These are phyloP conservation scores for Entoloma clypeatum DNA, from an alignment of 1,284 basidiomycete genomes.

Conservation along the genomic window DNA sequence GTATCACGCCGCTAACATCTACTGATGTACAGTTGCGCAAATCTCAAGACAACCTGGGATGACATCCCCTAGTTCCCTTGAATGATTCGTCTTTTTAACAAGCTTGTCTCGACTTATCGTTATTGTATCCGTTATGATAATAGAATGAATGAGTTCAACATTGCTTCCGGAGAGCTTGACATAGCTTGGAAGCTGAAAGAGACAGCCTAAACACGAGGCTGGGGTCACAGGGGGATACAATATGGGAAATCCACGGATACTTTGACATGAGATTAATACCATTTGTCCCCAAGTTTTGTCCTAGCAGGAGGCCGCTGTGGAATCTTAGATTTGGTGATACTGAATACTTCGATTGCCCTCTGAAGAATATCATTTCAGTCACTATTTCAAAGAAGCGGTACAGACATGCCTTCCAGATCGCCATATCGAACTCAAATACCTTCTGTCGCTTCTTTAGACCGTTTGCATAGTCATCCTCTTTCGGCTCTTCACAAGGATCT, in stretches of 20 bases:
- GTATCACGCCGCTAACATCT: not conserved
- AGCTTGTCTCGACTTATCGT: not conserved
- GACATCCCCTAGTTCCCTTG: slow-evolving; percentile 33
- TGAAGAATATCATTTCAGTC: slow-evolving; percentile 26
- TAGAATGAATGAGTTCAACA: too few species aligned
- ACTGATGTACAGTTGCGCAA: slow-evolving; percentile 34
- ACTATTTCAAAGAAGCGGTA: not conserved
- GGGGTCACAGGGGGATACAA: not conserved
- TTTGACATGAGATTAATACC: slow-evolving; percentile 40
- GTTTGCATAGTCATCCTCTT: slow-evolving; percentile 55
- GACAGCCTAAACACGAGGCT: slow-evolving; percentile 2
- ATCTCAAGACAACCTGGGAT: slow-evolving; percentile 39
- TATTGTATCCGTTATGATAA: too few species aligned
- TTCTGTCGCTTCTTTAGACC: slow-evolving; percentile 76
- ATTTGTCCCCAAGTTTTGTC: slow-evolving; percentile 56
- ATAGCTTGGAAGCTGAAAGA: too few species aligned
- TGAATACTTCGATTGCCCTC: slow-evolving; percentile 79
- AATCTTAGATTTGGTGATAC: slow-evolving; percentile 65
- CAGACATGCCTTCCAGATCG: slow-evolving; percentile 68
- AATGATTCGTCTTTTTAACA: slow-evolving; percentile 46
- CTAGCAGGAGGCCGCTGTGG: slow-evolving; percentile 56
- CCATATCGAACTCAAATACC: slow-evolving; percentile 83
- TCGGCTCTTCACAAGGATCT: slow-evolving; percentile 66
- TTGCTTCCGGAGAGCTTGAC: too few species aligned
- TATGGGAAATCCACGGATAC: not conserved